Conservation (phyloP, 192 early-diverging fungal species). For the Umbelopsis vinacea region DNA sequence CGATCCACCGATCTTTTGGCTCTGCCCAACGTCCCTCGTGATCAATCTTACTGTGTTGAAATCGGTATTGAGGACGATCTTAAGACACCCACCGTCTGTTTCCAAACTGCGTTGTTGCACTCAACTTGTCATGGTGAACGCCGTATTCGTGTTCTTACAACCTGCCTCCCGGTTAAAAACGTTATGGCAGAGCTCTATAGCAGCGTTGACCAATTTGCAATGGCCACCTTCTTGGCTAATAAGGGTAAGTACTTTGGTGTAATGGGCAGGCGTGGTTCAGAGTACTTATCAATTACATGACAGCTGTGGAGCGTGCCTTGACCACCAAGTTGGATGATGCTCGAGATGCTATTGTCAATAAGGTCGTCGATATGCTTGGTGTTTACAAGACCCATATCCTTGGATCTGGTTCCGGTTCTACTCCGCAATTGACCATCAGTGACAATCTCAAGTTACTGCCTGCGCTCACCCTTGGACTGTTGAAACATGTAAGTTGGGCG, state of each 20-base stretch:
- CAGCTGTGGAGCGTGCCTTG: constrained; percentile 86
- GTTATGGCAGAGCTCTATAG: constrained; percentile 81
- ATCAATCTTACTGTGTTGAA: constrained; percentile 90
- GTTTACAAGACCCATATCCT: constrained; percentile 87
- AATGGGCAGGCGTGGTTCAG: background rate
- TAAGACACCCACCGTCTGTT: constrained; percentile 78
- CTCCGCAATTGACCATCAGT: constrained; percentile 80
- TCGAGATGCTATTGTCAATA: constrained; percentile 88
- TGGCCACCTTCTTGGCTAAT: constrained; percentile 81
- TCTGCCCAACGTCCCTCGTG: constrained; percentile 91
- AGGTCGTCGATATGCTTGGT: constrained; percentile 84
- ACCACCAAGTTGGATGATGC: constrained; percentile 91
- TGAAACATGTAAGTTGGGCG: constrained; percentile 76
- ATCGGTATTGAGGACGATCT: constrained; percentile 76
- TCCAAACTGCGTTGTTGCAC: constrained; percentile 94
- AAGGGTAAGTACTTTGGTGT: constrained; percentile 61
- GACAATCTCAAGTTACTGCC: constrained; percentile 89
- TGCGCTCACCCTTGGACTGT: constrained; percentile 74
- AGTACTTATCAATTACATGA: background rate
- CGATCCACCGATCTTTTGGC: constrained; percentile 91
- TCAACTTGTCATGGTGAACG: constrained; percentile 90
- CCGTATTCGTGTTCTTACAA: constrained; percentile 90
- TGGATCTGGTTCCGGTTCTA: constrained; percentile 67
- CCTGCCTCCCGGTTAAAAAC: constrained; percentile 86
- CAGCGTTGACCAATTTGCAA: constrained; percentile 82